Evolutionary conservation across 768 basidiomycete species (phyloP).

Genomic region (Lentinula lateritia): DNA sequence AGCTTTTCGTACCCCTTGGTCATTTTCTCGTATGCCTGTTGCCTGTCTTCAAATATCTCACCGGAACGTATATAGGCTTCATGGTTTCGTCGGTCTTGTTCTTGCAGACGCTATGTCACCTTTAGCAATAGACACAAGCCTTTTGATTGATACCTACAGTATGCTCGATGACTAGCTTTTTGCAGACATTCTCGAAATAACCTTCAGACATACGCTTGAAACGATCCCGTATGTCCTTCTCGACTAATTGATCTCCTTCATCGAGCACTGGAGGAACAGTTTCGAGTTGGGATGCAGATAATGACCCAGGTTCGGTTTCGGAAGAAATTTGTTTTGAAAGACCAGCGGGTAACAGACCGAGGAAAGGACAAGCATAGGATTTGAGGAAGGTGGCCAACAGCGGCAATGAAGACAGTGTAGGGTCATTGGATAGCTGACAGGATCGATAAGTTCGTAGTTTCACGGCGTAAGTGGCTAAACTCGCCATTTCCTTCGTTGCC

Average conservation of each 20-base stretch:
- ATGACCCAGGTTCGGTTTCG: conserved; percentile 48
- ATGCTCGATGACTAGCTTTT: conserved; percentile 89
- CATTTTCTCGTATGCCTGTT: conserved; percentile 99
- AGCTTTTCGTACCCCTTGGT: conserved; percentile 93
- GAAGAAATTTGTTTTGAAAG: conserved; percentile 54
- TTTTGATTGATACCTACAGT: conserved; percentile 44
- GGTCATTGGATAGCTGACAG: conserved; percentile 79
- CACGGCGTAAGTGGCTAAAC: conserved; percentile 15
- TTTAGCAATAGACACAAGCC: neutral
- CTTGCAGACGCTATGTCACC: conserved; percentile 75
- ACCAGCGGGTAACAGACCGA: conserved; percentile 62
- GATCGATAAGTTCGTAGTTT: conserved; percentile 9
- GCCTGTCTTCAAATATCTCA: conserved; percentile 98
- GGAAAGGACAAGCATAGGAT: conserved; percentile 82
- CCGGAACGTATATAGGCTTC: conserved; percentile 99
- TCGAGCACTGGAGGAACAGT: conserved; percentile 18
- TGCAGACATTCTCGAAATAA: conserved; percentile 88
- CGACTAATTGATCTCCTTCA: conserved; percentile 37
- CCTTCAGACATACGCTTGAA: conserved; percentile 92
- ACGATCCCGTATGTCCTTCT: conserved; percentile 79
- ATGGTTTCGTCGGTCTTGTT: conserved; percentile 94
- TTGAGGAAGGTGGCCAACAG: conserved; percentile 91
- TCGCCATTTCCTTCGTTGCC: conserved; percentile 75
- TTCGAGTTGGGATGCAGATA: conserved; percentile 34
- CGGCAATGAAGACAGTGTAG: conserved; percentile 80